Evolutionary conservation across 2,329 filamentous ascomycete species (phyloP).

Genomic region (Pseudogymnoascus sp.): DNA sequence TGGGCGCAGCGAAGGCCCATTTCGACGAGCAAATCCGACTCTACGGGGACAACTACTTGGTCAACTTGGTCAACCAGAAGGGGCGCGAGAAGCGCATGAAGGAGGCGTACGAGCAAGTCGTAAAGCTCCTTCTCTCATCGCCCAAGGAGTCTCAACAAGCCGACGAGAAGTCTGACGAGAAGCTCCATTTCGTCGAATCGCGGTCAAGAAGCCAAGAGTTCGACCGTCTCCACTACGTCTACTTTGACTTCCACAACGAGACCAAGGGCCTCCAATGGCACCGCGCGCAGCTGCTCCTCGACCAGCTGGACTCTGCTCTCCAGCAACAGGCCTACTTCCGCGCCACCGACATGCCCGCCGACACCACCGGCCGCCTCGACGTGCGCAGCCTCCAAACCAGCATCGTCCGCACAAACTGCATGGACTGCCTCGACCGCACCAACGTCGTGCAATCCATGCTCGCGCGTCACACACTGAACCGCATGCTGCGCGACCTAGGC

Average conservation of each 20-base stretch:
- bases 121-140: conserved; percentile 63
- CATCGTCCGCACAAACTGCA: conserved; percentile 95
- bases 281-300: conserved; percentile 76
- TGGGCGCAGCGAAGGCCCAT: conserved; percentile 72
- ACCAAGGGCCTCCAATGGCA: conserved; percentile 94
- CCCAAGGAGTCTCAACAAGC: conserved; percentile 57
- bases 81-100: conserved; percentile 86
- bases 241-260: conserved; percentile 98
- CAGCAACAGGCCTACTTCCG: conserved; percentile 84
- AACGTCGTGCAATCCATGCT: conserved; percentile 98
- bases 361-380: conserved; percentile 63
- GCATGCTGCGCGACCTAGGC: conserved; percentile 79
- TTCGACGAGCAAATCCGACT: conserved; percentile 88
- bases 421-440: conserved; percentile 97
- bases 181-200: conserved; percentile 69
- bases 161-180: conserved; percentile 63
- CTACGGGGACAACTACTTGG: conserved; percentile 94
- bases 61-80: conserved; percentile 95
- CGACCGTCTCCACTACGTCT: conserved; percentile 88
- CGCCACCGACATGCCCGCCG: conserved; percentile 74
- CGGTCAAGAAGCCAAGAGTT: conserved; percentile 49
- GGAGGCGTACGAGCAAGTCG: conserved; percentile 85
- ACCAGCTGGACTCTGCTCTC: conserved; percentile 69
- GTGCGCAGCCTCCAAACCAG: conserved; percentile 74
- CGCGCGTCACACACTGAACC: conserved; percentile 77